Conservation (phyloP, 2,329 filamentous ascomycete species). For the Beauveria bassiana region DNA sequence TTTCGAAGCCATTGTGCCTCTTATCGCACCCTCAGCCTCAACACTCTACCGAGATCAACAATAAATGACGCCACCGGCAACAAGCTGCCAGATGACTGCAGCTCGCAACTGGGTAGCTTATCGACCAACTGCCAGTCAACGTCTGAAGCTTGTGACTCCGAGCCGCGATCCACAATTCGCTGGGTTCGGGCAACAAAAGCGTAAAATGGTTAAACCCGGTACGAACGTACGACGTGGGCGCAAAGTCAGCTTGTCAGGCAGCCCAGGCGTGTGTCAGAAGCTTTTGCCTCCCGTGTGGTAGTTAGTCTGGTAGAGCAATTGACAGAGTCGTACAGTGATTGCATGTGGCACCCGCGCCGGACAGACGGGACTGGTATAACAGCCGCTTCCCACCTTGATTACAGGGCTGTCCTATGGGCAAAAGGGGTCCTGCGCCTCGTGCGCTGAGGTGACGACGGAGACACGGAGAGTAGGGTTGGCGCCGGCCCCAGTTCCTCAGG, state of each 20-base stretch:
- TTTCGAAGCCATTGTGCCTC: conserved; percentile 46
- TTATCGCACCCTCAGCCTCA: background rate
- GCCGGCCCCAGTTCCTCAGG: conserved; percentile 8
- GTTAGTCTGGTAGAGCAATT: background rate
- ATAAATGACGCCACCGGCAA: conserved; percentile 10
- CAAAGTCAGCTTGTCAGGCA: conserved; percentile 1
- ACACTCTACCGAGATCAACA: background rate
- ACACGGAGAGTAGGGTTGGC: conserved; percentile 11
- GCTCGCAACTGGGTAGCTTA: conserved; percentile 4
- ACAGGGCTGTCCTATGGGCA: background rate
- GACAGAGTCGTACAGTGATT: background rate
- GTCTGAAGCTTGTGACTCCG: conserved; percentile 11
- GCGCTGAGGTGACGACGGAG: conserved; percentile 7
- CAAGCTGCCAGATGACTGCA: conserved; percentile 9
- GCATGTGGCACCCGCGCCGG: conserved; percentile 3
- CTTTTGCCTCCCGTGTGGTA: background rate
- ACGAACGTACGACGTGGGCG: conserved; percentile 6
- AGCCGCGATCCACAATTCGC: conserved; percentile 12
- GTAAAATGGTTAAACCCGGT: background rate
- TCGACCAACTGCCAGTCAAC: conserved; percentile 4
- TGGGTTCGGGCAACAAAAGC: conserved; percentile 6
- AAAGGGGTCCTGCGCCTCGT: conserved; percentile 2
- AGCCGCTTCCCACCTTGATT: conserved; percentile 5
- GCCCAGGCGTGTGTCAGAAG: background rate
- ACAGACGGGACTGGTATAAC: conserved; percentile 4